Evolutionary conservation across 805 yeast genomes (phyloP), one percentile per base, ranked within the genome.

Genomic region (Torulaspora gathmanii): DNA sequence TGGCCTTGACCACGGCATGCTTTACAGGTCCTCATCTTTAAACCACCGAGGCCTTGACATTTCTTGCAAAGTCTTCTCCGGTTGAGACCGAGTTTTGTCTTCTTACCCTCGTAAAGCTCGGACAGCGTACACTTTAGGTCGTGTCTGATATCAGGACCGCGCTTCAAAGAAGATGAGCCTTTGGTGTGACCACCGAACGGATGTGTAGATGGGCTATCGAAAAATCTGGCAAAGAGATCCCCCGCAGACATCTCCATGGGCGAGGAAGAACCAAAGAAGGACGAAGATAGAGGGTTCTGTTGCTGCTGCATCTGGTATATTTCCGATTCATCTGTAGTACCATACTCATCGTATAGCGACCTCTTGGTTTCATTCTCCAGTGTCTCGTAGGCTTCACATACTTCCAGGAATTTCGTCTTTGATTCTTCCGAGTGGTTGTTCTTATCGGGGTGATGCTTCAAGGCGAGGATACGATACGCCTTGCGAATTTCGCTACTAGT

Each of bases 371-470:
- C 59, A 57, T 82, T 79, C 29, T 72, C 68, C 27, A 86, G 66
- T 5, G 78, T 69, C 50, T 83, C 83, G 60, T 86, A 86, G 0
- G 91, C 90, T 37, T 73, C 71, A 2, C 82, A 77, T 33, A 83
- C 71, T 42, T 74, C 77, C 64, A 80, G 80, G 65, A 83, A 86
- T 49, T 64, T 68, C 46, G 71, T 73, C 3, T 79, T 77, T 30
- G 76, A 69, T 23, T 67, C 72, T 5, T 75, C 76, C 13, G 76
- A 64, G 50, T 71, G 75, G 45, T 70, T 69, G 16, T 78, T 77
- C 54, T 78, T 77, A 58, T 83, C 90, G 1, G 90, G 90, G 58
- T 83, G 90, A 57, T 72, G 77, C 54, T 69, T 69, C 39, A 77
- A 57, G 2, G 80, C 79, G 40, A 73, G 63, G 40, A 68, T 63